Base-by-base conservation (phyloP, 169 alveolate genomes). In the Plasmodium gonderi region DNA sequence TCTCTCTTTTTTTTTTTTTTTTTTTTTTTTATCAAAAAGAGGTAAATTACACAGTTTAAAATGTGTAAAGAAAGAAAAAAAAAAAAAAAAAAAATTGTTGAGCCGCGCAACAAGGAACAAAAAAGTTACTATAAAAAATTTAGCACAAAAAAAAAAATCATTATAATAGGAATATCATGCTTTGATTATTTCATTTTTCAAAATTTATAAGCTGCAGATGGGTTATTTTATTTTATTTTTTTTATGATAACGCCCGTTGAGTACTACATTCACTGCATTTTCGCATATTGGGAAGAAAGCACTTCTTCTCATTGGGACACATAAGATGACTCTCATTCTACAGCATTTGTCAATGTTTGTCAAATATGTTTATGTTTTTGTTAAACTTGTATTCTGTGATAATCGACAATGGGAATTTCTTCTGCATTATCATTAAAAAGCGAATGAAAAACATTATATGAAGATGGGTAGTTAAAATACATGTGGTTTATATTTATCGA, bases 391-490 rank as follows among this genome's bases (percentile, higher is more conserved):
- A 80, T 80, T 64, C 91, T 38, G 6, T 31, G 45, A 0, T 60
- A 76, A 64, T 80, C 91, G n/a, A 80, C 91, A 36, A 80, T 42
- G 72, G 91, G 67, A 14, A 47, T 14, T 17, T 82, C 81, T 31
- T 68, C 92, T 11, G 42, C 7, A 42, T 49, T 64, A 14, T 82
- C 92, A 26, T 82, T 69, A 69, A 82, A 82, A 45, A 82, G 76
- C 33, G 69, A 82, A 60, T 82, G 68, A 14, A 82, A 82, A 8
- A 82, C 92, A 1, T 82, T 23, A 72, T 82, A 82, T 31, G 92
- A 69, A 29, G 92, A 82, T 8, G 92, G 92, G 29, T 47, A 82
- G 77, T 68, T 69, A 33, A 45, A 38, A 82, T 82, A 68, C 92
- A 82, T 82, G 74, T 68, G 80, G 76, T 68, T 82, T 31, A 82